These are phyloP conservation scores for Delonix regia DNA, from an alignment of 306 rosid genomes.

Conservation along the genomic window DNA sequence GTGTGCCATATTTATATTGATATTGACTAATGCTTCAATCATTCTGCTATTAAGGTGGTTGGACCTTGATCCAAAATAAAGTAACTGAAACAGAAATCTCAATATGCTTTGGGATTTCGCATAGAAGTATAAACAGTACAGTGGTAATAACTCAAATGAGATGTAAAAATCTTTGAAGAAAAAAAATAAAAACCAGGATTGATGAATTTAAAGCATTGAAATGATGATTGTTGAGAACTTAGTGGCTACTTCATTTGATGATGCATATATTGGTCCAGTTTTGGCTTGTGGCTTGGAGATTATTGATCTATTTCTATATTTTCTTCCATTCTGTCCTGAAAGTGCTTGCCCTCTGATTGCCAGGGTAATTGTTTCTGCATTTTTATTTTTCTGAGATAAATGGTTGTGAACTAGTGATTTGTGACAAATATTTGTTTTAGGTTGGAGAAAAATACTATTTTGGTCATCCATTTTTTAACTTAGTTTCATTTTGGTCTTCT, in stretches of 20 bases:
- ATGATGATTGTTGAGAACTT: not conserved
- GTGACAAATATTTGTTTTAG: not conserved
- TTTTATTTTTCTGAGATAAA: not conserved
- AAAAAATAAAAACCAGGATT: not conserved
- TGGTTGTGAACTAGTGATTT: not conserved
- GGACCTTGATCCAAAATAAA: no score
- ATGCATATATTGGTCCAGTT: not conserved
- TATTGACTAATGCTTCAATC: not conserved
- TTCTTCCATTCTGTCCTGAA: not conserved
- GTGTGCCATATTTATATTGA: not conserved
- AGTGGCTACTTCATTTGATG: slow-evolving; percentile 2
- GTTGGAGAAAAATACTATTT: not conserved
- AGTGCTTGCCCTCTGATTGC: not conserved
- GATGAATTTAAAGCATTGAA: not conserved
- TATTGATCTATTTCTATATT: not conserved
- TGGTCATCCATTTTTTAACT: no score
- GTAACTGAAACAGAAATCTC: no score
- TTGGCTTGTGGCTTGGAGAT: not conserved
- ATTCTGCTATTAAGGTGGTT: no score
- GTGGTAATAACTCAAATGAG: no score
- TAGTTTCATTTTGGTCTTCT: no score
- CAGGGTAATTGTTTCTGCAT: not conserved
- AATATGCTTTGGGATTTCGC: no score
- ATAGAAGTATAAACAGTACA: no score
- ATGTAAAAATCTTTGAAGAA: no score